A percentile compares a stretch with the other conserved stretches of the same genome.
These are phyloP conservation scores for Leptomonas pyrrhocoris DNA, from an alignment of 208 protist species.

Conservation along the genomic window DNA sequence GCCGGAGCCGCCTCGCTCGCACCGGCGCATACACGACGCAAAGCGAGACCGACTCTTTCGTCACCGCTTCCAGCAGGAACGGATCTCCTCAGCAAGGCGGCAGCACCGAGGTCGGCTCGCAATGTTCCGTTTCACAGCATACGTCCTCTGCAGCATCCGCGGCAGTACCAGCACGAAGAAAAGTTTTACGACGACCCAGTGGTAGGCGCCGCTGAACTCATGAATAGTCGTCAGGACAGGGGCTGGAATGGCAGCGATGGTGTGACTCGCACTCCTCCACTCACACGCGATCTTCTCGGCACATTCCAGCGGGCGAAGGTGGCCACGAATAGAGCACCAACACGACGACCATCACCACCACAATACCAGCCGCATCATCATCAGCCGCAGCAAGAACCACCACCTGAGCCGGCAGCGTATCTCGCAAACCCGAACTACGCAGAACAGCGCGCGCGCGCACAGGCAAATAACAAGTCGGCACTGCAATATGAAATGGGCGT, in stretches of 20 bases:
- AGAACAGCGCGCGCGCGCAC: conserved; percentile 12
- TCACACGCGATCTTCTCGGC: conserved; percentile 20
- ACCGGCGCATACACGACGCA: background rate
- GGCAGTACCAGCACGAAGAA: too few relatives aligned
- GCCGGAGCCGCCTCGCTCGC: background rate
- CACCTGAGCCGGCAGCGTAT: background rate
- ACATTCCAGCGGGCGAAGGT: conserved; percentile 12
- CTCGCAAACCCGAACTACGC: conserved; percentile 13
- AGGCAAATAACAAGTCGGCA: background rate
- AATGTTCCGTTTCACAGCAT: conserved; percentile 19
- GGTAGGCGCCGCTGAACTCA: background rate
- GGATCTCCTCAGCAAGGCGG: background rate
- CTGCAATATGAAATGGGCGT: background rate
- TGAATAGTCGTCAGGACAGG: too few relatives aligned
- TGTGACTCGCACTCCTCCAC: background rate
- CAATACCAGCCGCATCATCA: background rate
- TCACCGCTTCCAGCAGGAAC: background rate
- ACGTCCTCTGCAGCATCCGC: background rate
- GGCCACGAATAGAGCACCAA: background rate
- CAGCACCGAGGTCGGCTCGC: background rate
- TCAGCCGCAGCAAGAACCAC: background rate
- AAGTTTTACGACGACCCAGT: background rate
- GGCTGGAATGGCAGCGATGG: background rate
- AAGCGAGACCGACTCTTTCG: too few relatives aligned
- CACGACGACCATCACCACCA: background rate